Base-by-base conservation (phyloP, 176 grass and related monocot species). In the Zea luxurians region DNA sequence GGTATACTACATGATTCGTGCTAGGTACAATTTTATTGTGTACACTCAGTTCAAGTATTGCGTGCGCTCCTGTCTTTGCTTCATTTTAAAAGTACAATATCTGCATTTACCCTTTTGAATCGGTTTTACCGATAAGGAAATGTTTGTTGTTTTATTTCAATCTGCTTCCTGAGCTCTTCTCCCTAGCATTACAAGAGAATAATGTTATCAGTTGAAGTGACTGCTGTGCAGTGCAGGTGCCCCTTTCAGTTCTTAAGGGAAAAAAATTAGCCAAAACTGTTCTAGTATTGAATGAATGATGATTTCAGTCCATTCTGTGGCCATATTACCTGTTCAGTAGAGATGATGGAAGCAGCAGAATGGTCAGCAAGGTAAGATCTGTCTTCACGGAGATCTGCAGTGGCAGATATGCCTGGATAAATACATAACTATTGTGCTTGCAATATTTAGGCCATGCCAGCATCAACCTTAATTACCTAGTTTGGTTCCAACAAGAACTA, bases 401-500 rank as follows among this genome's bases (percentile, higher is more conserved):
- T 13, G 37, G 17, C 16, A 41, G 61, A 75, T 16, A 50, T 40
- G 61, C 11, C 55, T 59, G 6, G 16, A 55, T 55, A 55, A 55
- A 18, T 55, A n/a, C 53, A 58, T 21, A 59, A 59, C 7, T 21
- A 59, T 59, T 10, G 7, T 59, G n/a, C 15, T 78, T 15, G 64
- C 20, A 18, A 27, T 42, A 53, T 42, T 7, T 66, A 40, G 5
- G 66, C 37, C 36, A 52, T 21, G 21, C 3, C 52, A 6, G 64
- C 21, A 52, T 41, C 3, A 65, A 42, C 47, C 46, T 66, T 48
- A 27, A 1, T 27, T 27, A 97, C 93, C 93, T 83, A 97, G 73
- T 77, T 97, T 97, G 46, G 93, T 97, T 43, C 93, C 90, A n/a
- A 97, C 90, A 70, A 97, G 86, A 49, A 97, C 77, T 46, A 93